These are phyloP conservation scores for Canna indica DNA, from an alignment of 176 grass and related monocot genomes.

Conservation along the genomic window DNA sequence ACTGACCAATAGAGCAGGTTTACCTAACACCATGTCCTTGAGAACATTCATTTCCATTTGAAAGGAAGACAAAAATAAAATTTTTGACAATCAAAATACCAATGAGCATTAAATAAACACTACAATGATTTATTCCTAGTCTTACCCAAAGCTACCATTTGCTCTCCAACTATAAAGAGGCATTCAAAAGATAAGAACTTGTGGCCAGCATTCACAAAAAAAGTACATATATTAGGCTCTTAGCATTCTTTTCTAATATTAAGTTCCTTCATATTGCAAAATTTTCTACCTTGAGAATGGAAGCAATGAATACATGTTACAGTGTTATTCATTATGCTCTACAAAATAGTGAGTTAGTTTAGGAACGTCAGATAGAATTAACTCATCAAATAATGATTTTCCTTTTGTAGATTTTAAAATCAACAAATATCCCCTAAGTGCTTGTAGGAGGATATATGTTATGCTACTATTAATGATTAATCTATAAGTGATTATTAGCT, in stretches of 20 bases:
- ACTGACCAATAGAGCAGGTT: conserved; percentile 90
- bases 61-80: conserved; percentile 22
- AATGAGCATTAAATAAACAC: not conserved
- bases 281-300: not conserved
- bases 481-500: not conserved
- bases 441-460: not conserved
- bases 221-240: not conserved
- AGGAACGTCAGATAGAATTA: too few relatives aligned
- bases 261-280: not conserved
- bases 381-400: too few relatives aligned
- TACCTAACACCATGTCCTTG: conserved; percentile 97
- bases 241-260: not conserved
- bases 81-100: not conserved
- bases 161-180: too few relatives aligned
- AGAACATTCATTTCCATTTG: conserved; percentile 99
- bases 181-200: not conserved
- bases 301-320: not conserved
- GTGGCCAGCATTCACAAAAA: not conserved
- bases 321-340: conserved; percentile 1
- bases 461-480: not conserved
- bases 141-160: too few relatives aligned
- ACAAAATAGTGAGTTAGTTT: too few relatives aligned
- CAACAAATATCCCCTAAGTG: not conserved
- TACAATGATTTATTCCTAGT: not conserved
- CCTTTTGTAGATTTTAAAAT: too few relatives aligned